Conservation (phyloP, 768 basidiomycete species). For the Termitomyces bulborhizus region DNA sequence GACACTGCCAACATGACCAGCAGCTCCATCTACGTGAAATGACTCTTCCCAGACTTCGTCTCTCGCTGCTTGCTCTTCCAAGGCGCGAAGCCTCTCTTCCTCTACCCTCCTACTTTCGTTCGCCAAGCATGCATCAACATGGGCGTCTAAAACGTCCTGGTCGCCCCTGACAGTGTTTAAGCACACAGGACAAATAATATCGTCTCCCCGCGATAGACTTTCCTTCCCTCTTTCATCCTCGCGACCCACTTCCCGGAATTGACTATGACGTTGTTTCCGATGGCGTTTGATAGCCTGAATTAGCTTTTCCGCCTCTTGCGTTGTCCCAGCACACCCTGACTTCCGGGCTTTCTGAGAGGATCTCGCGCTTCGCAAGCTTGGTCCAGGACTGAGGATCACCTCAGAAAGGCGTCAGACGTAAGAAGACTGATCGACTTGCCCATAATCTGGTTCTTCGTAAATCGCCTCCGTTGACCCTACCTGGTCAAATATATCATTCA, state of each 20-base stretch:
- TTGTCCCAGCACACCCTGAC: conserved; percentile 26
- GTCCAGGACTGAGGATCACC: conserved; percentile 20
- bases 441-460: conserved; percentile 47
- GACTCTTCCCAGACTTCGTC: conserved; percentile 25
- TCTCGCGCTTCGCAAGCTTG: conserved; percentile 30
- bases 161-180: conserved; percentile 52
- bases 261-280: conserved; percentile 62
- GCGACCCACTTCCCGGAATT: conserved; percentile 59
- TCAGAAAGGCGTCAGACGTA: neutral
- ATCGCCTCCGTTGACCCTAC: conserved; percentile 58
- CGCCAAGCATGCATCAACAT: conserved; percentile 75
- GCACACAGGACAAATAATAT: conserved; percentile 69
- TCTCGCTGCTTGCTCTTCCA: conserved; percentile 20
- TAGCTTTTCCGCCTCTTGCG: conserved; percentile 43
- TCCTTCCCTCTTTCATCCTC: conserved; percentile 43
- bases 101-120: conserved; percentile 41
- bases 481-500: conserved; percentile 59
- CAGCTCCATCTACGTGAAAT: conserved; percentile 22
- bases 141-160: conserved; percentile 68
- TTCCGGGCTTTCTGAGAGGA: conserved; percentile 35
- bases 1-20: conserved; percentile 41
- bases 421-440: conserved; percentile 28
- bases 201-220: conserved; percentile 27
- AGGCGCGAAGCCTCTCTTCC: conserved; percentile 34
- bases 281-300: conserved; percentile 61